phyloP scores from a whole-genome alignment of 2,329 filamentous ascomycete genomes.

The Gliomastix tumulicola region DNA sequence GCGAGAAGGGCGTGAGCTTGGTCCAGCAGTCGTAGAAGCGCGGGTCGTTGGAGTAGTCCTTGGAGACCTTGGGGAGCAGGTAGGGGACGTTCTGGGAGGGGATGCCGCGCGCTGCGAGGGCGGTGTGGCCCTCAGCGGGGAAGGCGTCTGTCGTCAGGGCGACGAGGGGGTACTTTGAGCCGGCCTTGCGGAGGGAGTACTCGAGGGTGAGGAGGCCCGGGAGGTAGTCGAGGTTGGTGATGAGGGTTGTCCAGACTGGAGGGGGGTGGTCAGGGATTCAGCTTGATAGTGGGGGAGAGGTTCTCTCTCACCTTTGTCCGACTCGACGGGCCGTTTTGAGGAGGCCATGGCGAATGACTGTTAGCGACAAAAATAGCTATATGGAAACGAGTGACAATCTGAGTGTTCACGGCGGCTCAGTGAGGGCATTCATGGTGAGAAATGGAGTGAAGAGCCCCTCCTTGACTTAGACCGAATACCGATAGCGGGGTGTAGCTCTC shows the following conservation, averaged over 20 bases:
- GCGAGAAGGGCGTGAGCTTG: slow-evolving; percentile 73
- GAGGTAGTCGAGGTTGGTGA: slow-evolving; percentile 79
- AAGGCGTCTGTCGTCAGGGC: slow-evolving; percentile 78
- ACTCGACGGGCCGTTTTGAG: slow-evolving; percentile 24
- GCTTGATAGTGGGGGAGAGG: not conserved
- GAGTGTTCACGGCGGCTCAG: too few species aligned
- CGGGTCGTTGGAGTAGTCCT: slow-evolving; percentile 66
- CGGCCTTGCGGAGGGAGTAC: slow-evolving; percentile 60
- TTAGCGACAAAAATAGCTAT: too few species aligned
- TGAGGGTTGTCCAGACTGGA: slow-evolving; percentile 78
- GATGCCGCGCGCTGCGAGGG: slow-evolving; percentile 64
- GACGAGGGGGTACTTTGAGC: slow-evolving; percentile 69
- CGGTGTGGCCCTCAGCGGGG: slow-evolving; percentile 58
- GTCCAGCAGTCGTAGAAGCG: slow-evolving; percentile 89
- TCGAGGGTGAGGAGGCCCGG: slow-evolving; percentile 76
- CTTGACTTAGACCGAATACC: too few species aligned
- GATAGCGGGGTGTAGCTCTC: too few species aligned
- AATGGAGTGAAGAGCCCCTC: too few species aligned
- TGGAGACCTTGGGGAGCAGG: slow-evolving; percentile 50
- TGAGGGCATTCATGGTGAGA: too few species aligned
- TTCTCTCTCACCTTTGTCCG: slow-evolving; percentile 23
- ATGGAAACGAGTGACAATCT: too few species aligned
- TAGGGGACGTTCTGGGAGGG: slow-evolving; percentile 63
- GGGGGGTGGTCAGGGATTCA: slow-evolving; percentile 5
- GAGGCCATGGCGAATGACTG: not conserved